Base-by-base conservation (phyloP, 768 basidiomycete species). In the Albatrellus ellisii region DNA sequence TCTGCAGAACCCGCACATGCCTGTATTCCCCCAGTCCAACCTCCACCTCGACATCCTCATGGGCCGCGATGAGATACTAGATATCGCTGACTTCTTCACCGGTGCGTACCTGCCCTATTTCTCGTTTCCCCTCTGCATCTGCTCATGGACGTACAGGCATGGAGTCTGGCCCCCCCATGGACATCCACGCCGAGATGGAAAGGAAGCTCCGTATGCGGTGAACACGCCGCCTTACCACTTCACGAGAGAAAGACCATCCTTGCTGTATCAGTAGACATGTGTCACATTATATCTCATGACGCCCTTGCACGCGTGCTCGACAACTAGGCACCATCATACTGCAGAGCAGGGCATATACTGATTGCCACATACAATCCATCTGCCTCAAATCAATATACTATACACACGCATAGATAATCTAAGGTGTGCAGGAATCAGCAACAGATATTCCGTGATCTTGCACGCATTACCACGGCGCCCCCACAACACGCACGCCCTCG, bases 21-120 rank as follows among this genome's bases (percentile, higher is more conserved):
- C 82, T 12, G 73, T 66, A 28, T 58, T 79, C 50, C 65, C 70
- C 12, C 72, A 71, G 39, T 76, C 78, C 9, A 95, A 97, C 62
- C 56, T 97, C 28, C 81, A 87, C 49, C 74, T 92, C 21, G 94
- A 99, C 58, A 86, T 98, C 52, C 62, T 99, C 44, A 85, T 86
- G 77, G 94, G 94, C 35, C 77, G 81, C 28, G 94, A 99, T 54
- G 88, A 95, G 59, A 67, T 62, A 18, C 68, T 99, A 42, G 80
- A 82, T 21, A 70, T 79, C 4, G 62, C 63, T 2, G 94, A 98
- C 56, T 69, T 94, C 51, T 85, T 97, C 67, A 66, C 72, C 28
- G 79, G 90, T 78, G 52, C 34, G 74, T 61, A 27, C 33, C 37
- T 6, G 4, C 22, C 14, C 20, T 26, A 27, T 32, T 18, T 20